Base-by-base conservation (phyloP, 2,329 filamentous ascomycete species). In the Fusarium sp. region DNA sequence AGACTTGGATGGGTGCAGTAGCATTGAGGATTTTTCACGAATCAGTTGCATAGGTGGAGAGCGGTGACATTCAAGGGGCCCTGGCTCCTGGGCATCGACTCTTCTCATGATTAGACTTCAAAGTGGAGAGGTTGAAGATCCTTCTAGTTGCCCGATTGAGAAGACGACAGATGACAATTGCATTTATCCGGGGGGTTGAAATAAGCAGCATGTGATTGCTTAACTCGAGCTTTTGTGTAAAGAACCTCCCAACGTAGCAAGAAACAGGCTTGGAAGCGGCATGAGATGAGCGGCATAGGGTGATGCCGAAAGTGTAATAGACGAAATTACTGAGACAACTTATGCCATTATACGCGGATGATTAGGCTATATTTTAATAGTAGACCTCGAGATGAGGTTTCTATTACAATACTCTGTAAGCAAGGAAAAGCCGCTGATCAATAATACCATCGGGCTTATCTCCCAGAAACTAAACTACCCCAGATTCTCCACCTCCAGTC, bases 401-500 rank as follows among this genome's bases (percentile, higher is more conserved):
- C 23, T 23, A 23, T 4, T 23, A 6, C 23, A 23, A 23, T 23
- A 23, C 23, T 23, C 23, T 23, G 23, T 23, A 23, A 6, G 23
- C 23, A 23, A 37, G 46, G 16, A 15, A 51, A 36, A 26, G 34
- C 33, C 34, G 12, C n/a, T 51, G 46, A 57, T 55, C 46, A 54
- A 47, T 30, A 30, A 8, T 60, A 47, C 56, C 47, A 54, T 67
- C 53, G 9, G 47, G 34, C 23, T 40, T 20, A 51, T 40, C 47
- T 59, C 67, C 56, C 54, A 56, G 52, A 59, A 59, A 46, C 18
- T 72, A 59, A 59, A 46, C 18, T 73, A 72, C 71, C 71, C 71
- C 71, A 63, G 71, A 72, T 70, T 72, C 70, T 50, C 68, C 70
- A 51, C 69, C 38, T 45, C 37, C 47, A 58, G 57, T 42, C 52